These are phyloP conservation scores for Phoma sp. DNA, from an alignment of 2,329 filamentous ascomycete genomes.

Conservation along the genomic window DNA sequence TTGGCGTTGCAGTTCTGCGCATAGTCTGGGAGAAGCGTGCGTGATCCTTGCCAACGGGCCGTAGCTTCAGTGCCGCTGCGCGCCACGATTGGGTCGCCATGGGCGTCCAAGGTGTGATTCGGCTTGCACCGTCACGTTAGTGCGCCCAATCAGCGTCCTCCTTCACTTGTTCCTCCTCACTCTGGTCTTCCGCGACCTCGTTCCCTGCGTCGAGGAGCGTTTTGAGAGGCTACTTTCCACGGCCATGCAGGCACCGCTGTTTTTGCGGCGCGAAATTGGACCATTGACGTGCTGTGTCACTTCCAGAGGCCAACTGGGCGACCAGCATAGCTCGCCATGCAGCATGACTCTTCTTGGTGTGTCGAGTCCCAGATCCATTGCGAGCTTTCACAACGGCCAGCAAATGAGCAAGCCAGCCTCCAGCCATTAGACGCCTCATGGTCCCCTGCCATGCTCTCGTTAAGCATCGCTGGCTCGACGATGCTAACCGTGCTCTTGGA, in stretches of 20 bases:
- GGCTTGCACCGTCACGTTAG: conserved; percentile 19
- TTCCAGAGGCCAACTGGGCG: conserved; percentile 37
- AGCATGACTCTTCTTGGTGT: conserved; percentile 35
- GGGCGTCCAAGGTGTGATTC: conserved; percentile 18
- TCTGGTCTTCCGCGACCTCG: conserved; percentile 33
- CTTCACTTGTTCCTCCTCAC: conserved; percentile 23
- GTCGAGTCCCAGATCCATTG: conserved; percentile 39
- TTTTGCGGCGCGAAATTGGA: conserved; percentile 41
- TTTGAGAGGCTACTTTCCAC: conserved; percentile 37
- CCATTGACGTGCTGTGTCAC: conserved; percentile 42
- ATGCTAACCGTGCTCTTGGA: conserved; percentile 35
- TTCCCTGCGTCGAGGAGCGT: conserved; percentile 28
- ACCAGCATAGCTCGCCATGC: conserved; percentile 31
- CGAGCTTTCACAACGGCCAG: conserved; percentile 32
- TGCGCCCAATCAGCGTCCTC: conserved; percentile 25
- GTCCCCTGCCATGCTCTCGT: conserved; percentile 35
- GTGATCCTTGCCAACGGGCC: conserved; percentile 37
- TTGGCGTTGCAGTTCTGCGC: conserved; percentile 15
- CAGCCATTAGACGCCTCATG: conserved; percentile 46
- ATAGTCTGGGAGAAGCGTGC: conserved; percentile 17
- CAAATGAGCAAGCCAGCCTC: conserved; percentile 38
- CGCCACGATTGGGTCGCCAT: conserved; percentile 13
- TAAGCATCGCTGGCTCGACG: conserved; percentile 33
- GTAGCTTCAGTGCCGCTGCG: conserved; percentile 22
- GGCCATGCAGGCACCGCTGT: conserved; percentile 46